Conservation (phyloP, 2,329 filamentous ascomycete species). For the Didymella pinodella region DNA sequence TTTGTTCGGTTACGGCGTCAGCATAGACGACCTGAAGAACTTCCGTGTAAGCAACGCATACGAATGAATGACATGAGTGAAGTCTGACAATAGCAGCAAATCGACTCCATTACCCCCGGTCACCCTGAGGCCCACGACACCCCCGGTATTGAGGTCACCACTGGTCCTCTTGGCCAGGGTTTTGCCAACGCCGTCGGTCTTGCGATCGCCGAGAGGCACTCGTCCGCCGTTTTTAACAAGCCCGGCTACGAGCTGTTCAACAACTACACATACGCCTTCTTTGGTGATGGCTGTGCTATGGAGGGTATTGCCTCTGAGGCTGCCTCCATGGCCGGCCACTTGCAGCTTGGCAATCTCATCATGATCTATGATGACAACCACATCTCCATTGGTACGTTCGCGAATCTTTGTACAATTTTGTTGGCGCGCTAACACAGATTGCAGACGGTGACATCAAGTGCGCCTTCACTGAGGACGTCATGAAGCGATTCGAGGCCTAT, state of each 20-base stretch:
- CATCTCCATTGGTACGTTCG: conserved; percentile 75
- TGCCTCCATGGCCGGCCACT: conserved; percentile 88
- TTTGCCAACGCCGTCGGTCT: conserved; percentile 97
- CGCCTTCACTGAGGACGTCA: conserved; percentile 96
- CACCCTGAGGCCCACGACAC: conserved; percentile 98
- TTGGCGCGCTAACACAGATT: conserved; percentile 24
- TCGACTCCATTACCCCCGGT: conserved; percentile 86
- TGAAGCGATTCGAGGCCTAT: conserved; percentile 94
- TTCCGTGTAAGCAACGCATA: conserved; percentile 81
- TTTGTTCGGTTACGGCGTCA: conserved; percentile 88
- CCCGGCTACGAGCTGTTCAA: conserved; percentile 87
- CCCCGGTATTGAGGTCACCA: conserved; percentile 96
- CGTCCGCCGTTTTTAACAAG: conserved; percentile 93
- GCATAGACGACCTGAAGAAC: conserved; percentile 89
- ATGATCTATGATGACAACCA: conserved; percentile 98
- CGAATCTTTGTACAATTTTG: too few species aligned
- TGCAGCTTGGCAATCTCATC: conserved; percentile 98
- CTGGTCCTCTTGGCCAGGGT: conserved; percentile 96
- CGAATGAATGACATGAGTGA: background rate
- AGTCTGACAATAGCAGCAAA: conserved; percentile 57
- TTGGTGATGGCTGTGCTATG: conserved; percentile 98
- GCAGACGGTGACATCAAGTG: conserved; percentile 92
- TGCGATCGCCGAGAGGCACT: conserved; percentile 94
- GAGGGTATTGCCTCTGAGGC: conserved; percentile 97
- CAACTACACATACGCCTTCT: conserved; percentile 97